Evolutionary conservation across 208 protist species (phyloP).

Genomic region (Angomonas deanei): DNA sequence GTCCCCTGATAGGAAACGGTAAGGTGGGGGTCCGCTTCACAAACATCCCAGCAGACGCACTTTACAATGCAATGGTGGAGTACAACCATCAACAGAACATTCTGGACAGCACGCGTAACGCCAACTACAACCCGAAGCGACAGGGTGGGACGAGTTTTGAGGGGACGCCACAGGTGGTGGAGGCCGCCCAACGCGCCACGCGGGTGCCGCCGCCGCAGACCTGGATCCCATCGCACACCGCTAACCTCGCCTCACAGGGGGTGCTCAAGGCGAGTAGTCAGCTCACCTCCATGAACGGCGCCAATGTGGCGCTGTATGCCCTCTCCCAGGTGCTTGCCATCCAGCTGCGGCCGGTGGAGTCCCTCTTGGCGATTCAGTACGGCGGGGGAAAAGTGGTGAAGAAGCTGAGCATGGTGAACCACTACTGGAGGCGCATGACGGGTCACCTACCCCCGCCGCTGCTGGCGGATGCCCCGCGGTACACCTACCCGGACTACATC

Average conservation of each 20-base stretch:
- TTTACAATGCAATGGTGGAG: constrained; percentile 27
- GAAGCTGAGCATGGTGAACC: constrained; percentile 57
- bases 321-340: constrained; percentile 43
- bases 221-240: constrained; percentile 25
- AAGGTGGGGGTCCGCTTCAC: constrained; percentile 67
- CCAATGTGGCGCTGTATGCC: constrained; percentile 32
- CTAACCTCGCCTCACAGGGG: constrained; percentile 8
- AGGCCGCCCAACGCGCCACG: constrained; percentile 6
- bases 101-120: constrained; percentile 23
- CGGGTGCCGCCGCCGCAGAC: constrained; percentile 12
- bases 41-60: constrained; percentile 25
- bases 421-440: constrained; percentile 48
- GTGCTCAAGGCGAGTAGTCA: constrained; percentile 21
- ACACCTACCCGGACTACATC: constrained; percentile 74
- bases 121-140: not conserved
- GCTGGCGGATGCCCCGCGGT: constrained; percentile 36
- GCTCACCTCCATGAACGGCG: constrained; percentile 9
- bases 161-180: not conserved
- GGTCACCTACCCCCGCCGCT: constrained; percentile 65
- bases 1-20: constrained; percentile 42
- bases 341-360: constrained; percentile 52
- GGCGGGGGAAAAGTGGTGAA: constrained; percentile 50
- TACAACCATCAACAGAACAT: constrained; percentile 19
- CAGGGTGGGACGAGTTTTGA: not conserved
- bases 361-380: constrained; percentile 70